Evolutionary conservation across 257 asterid species (phyloP).

Genomic region (Leonotis leonurus): DNA sequence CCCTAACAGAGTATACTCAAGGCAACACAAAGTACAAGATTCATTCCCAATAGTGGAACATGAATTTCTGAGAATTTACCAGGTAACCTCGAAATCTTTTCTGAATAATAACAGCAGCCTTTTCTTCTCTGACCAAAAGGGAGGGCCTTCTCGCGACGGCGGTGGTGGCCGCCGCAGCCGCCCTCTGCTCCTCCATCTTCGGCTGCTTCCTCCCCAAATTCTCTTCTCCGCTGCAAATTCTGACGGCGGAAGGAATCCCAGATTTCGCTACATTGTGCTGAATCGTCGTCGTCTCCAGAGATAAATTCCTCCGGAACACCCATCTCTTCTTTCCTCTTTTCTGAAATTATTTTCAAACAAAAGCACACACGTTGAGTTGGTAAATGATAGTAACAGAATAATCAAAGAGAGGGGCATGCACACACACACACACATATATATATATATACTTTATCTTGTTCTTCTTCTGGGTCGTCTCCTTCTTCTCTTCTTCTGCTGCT

Average conservation of each 20-base stretch:
- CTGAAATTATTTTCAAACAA: conserved; percentile 24
- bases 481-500: conserved; percentile 32
- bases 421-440: background rate
- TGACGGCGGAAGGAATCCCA: conserved; percentile 2
- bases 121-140: conserved; percentile 15
- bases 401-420: background rate
- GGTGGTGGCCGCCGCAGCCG: conserved; percentile 38
- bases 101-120: conserved; percentile 60
- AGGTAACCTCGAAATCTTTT: conserved; percentile 71
- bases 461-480: conserved; percentile 39
- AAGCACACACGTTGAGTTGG: background rate
- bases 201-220: conserved; percentile 12
- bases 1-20: too few species aligned
- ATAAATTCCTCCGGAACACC: conserved; percentile 41
- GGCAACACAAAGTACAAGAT: too few species aligned
- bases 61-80: conserved; percentile 34
- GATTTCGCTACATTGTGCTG: conserved; percentile 35
- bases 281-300: conserved; percentile 53
- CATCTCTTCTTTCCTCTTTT: conserved; percentile 67
- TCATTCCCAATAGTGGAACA: too few species aligned
- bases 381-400: background rate
- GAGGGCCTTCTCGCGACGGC: conserved; percentile 38
- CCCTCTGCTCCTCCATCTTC: conserved; percentile 18
- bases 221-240: conserved; percentile 8
- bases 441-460: conserved; percentile 39